Percentiles rank a stretch among this genome's conserved stretches.
These are phyloP conservation scores for Claviceps fusiformis DNA, from an alignment of 2,329 filamentous ascomycete species.

Conservation along the genomic window DNA sequence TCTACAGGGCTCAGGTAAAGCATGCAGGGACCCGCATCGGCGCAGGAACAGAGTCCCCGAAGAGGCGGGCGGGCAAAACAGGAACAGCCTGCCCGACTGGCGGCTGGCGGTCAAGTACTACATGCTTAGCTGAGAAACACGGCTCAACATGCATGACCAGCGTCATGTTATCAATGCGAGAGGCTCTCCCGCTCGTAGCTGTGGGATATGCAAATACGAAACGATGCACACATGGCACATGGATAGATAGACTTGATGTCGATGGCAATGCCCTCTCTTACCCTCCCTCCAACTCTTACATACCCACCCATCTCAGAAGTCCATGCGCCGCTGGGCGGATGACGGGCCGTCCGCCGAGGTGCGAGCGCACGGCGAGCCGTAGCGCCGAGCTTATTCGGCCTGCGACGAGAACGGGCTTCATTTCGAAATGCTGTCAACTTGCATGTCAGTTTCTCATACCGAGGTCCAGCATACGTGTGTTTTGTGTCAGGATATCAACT, in stretches of 20 bases:
- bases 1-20: no score
- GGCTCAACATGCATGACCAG: not conserved
- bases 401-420: not conserved
- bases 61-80: no score
- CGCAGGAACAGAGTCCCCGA: not conserved
- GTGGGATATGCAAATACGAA: not conserved
- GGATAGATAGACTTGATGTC: no score
- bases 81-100: not conserved
- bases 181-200: not conserved
- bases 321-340: not conserved
- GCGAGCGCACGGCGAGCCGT: not conserved
- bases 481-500: not conserved
- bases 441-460: no score
- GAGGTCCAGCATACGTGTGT: not conserved
- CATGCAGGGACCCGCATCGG: not conserved
- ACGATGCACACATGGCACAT: not conserved
- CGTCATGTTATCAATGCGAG: not conserved
- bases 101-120: not conserved
- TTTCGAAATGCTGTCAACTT: no score
- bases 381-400: not conserved
- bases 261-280: not conserved
- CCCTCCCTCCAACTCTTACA: no score
- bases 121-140: not conserved
- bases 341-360: not conserved
- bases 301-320: no score